A percentile compares a stretch with the other conserved stretches of the same genome.
Conservation (phyloP, 805 yeast species). For the Kuraishia capsulata region DNA sequence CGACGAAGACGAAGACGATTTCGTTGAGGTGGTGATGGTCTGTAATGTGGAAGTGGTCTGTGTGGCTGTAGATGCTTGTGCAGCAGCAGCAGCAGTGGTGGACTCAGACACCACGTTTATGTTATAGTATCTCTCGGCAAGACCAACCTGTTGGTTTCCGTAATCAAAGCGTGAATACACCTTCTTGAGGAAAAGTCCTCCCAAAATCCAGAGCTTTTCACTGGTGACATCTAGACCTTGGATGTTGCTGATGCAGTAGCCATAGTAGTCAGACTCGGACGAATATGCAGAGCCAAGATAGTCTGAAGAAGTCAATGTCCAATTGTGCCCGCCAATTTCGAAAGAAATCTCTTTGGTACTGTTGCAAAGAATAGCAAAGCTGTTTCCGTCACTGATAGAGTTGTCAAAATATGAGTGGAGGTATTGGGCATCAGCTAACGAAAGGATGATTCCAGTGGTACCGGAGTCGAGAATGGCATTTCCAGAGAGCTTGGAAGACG, state of each 20-base stretch:
- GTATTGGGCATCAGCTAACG: slow-evolving; percentile 42
- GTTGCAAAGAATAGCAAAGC: slow-evolving; percentile 53
- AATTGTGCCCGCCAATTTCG: slow-evolving; percentile 32
- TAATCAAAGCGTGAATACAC: slow-evolving; percentile 52
- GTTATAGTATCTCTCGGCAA: slow-evolving; percentile 32
- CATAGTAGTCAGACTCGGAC: slow-evolving; percentile 23
- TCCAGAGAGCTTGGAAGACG: slow-evolving; percentile 21
- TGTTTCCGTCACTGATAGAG: slow-evolving; percentile 50
- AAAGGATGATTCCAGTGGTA: slow-evolving; percentile 51
- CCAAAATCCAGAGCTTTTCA: slow-evolving; percentile 48
- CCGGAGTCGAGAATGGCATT: slow-evolving; percentile 55
- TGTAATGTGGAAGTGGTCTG: background rate
- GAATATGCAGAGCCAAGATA: slow-evolving; percentile 43
- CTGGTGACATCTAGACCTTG: slow-evolving; percentile 40
- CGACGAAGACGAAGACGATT: slow-evolving; percentile 3
- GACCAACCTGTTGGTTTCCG: slow-evolving; percentile 38
- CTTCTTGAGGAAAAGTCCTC: slow-evolving; percentile 48
- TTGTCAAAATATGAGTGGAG: slow-evolving; percentile 43
- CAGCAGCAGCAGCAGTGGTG: slow-evolving; percentile 1
- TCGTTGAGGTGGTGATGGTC: background rate
- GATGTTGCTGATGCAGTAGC: slow-evolving; percentile 55
- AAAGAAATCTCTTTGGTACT: slow-evolving; percentile 31
- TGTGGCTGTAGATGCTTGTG: slow-evolving; percentile 1
- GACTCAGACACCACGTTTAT: slow-evolving; percentile 11
- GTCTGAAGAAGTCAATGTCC: slow-evolving; percentile 31